phyloP scores from a whole-genome alignment of 2,329 filamentous ascomycete genomes.

The Amesomyces nigricolor region DNA sequence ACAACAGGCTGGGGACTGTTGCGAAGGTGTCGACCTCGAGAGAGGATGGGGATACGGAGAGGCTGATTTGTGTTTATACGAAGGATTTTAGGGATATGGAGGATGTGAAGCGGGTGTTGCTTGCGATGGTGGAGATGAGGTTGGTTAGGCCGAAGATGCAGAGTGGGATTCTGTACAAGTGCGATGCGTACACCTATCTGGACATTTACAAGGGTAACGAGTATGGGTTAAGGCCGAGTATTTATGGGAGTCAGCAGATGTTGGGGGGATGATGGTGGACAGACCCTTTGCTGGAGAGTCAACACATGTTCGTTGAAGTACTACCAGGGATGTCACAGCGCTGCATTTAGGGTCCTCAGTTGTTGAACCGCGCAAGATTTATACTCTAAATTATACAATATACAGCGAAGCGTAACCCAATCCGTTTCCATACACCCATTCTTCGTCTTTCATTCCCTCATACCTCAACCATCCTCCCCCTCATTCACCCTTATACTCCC shows the following conservation, averaged over 20 bases:
- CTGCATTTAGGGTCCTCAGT: too few species aligned
- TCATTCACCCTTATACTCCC: too few species aligned
- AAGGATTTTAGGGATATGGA: constrained; percentile 5
- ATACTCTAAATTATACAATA: too few species aligned
- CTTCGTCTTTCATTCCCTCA: too few species aligned
- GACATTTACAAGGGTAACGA: constrained; percentile 4
- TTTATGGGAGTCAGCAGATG: constrained; percentile 1
- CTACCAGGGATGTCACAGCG: too few species aligned
- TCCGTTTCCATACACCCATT: too few species aligned
- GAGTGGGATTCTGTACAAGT: constrained; percentile 5
- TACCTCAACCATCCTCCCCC: too few species aligned
- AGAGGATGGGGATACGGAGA: background rate
- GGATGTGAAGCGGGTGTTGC: constrained; percentile 7
- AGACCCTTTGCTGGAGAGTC: too few species aligned
- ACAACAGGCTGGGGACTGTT: background rate
- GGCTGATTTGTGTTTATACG: constrained; percentile 10
- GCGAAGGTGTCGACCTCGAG: constrained; percentile 5
- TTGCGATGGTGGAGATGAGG: background rate
- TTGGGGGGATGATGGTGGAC: background rate
- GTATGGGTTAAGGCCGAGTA: constrained; percentile 2
- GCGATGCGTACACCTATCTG: constrained; percentile 7
- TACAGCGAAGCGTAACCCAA: too few species aligned
- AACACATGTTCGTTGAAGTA: too few species aligned
- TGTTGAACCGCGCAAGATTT: too few species aligned
- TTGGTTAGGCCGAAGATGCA: background rate